phyloP scores from a whole-genome alignment of 1,284 basidiomycete genomes.

The Uromyces viciae-fabae region DNA sequence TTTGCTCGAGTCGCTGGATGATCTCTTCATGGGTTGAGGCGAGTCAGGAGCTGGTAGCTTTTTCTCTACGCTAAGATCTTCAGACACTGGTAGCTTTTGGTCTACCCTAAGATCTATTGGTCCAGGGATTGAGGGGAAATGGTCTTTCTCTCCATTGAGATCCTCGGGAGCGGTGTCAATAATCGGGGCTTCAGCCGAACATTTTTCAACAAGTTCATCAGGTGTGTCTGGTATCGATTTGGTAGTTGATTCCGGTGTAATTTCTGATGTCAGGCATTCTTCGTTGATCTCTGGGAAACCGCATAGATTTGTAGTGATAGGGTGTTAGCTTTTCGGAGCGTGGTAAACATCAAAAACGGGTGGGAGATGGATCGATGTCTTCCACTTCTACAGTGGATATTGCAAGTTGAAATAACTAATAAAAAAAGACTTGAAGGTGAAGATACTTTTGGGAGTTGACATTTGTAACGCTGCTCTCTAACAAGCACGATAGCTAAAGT shows the following conservation, averaged over 20 bases:
- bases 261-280: not conserved
- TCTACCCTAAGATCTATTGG: not conserved
- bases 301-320: too few relatives aligned
- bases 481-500: too few relatives aligned
- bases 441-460: too few relatives aligned
- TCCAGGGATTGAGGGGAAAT: not conserved
- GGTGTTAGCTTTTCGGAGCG: too few relatives aligned
- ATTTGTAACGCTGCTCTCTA: too few relatives aligned
- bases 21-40: not conserved
- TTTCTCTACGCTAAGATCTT: not conserved
- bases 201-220: not conserved
- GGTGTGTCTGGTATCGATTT: not conserved
- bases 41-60: not conserved
- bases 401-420: too few relatives aligned
- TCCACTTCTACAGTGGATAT: too few relatives aligned
- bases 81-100: too few relatives aligned
- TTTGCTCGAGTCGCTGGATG: not conserved
- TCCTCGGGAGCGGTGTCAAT: not conserved
- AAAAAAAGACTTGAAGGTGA: too few relatives aligned
- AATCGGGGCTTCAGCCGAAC: not conserved
- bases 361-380: too few relatives aligned
- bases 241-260: not conserved
- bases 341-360: too few relatives aligned
- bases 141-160: not conserved
- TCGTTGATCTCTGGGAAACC: conserved; percentile 3